Conservation (phyloP, 257 asterid species). For the Petrea volubilis region DNA sequence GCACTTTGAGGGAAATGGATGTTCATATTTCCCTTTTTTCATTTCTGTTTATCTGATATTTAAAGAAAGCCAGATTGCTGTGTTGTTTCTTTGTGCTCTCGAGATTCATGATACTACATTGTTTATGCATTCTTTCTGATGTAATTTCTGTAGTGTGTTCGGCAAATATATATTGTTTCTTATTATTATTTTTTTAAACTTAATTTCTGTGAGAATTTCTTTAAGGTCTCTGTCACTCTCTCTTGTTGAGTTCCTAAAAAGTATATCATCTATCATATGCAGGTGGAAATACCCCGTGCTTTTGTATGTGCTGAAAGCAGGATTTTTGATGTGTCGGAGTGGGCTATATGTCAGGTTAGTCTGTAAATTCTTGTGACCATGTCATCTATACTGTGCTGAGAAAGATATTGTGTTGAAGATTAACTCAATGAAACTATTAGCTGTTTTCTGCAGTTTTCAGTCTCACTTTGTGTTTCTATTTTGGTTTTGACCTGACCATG, state of each 20-base stretch:
- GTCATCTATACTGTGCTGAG: background rate
- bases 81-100: background rate
- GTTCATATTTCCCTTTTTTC: background rate
- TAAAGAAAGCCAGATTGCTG: background rate
- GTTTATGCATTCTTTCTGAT: background rate
- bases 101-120: background rate
- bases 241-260: background rate
- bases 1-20: background rate
- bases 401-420: background rate
- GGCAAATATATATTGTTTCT: background rate
- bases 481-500: background rate
- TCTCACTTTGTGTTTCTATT: background rate
- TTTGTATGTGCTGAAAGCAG: constrained; percentile 97
- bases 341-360: constrained; percentile 99
- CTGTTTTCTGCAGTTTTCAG: background rate
- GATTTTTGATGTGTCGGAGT: constrained; percentile 96
- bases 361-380: background rate
- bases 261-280: constrained; percentile 11
- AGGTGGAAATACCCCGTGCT: constrained; percentile 97
- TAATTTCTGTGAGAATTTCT: too few relatives aligned
- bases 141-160: background rate
- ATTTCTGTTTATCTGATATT: background rate
- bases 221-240: background rate
- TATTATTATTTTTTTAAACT: too few relatives aligned
- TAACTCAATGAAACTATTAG: background rate